Base-by-base conservation (phyloP, 2,329 filamentous ascomycete genomes). In the Thelonectria rubi region DNA sequence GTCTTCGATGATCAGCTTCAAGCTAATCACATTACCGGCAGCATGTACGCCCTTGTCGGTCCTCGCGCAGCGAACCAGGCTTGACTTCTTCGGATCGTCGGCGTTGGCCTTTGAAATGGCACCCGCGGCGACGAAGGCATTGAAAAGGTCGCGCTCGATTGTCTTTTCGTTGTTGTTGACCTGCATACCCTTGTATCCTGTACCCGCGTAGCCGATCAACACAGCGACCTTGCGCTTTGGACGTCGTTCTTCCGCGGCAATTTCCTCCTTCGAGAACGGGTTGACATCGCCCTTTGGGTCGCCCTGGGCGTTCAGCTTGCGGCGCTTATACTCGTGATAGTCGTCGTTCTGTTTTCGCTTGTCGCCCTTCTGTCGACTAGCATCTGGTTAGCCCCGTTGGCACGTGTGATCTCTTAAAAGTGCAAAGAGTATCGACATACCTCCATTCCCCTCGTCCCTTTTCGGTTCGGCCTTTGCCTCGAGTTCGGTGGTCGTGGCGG, bases 31-130 rank as follows among this genome's bases (percentile, higher is more conserved):
- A 73, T 98, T 98, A 54, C 94, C 95, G 1, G 94, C 94, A 1
- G 94, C 94, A 76, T 98, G 94, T 2, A 98, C 94, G 56, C 95
- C 95, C 82, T 98, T 99, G 80, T 99, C 95, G 0, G 95, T 99
- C 65, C 95, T 86, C 4, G 95, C 95, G 77, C 95, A 99, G 66
- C 95, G 90, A 55, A 97, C 92, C 48, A 99, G 86, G 54, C 93
- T 94, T 2, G 93, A 97, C 79, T 99, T 99, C 78, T 96, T 97
- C 4, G 94, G 95, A 74, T 99, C 95, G 70, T 97, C 89, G 20
- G 95, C 95, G 74, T 99, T 99, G 64, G 93, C 93, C 78, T 98
- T 98, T 50, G 94, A 96, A 64, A 99, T 97, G 40, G 95, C 94
- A 17, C 94, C 92, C 3, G 95, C 94, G 3, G 88, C 88, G 64